Conservation (phyloP, 2,329 filamentous ascomycete species). For the Polytolypa hystricis region DNA sequence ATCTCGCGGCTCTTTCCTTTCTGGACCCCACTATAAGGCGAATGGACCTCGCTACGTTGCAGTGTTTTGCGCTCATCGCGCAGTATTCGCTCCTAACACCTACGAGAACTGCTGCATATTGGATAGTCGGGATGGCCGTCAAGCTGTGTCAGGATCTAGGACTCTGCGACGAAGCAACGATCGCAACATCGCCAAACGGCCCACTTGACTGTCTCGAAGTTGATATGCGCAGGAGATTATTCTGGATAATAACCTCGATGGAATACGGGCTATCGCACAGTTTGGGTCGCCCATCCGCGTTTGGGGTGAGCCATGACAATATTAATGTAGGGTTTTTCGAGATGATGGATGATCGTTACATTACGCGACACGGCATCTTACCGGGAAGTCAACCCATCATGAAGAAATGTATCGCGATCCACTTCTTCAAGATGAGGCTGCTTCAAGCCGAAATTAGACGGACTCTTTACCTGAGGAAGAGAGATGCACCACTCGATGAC, state of each 20-base stretch:
- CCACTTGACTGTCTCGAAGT: conserved; percentile 61
- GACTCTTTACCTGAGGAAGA: conserved; percentile 75
- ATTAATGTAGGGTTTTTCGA: conserved; percentile 81
- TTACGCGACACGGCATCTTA: conserved; percentile 64
- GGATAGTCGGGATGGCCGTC: conserved; percentile 78
- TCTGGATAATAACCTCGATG: conserved; percentile 81
- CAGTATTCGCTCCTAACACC: conserved; percentile 90
- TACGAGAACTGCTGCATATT: conserved; percentile 84
- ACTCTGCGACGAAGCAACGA: conserved; percentile 78
- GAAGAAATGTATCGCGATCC: conserved; percentile 80
- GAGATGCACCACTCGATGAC: conserved; percentile 63
- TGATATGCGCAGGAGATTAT: conserved; percentile 78
- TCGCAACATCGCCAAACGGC: conserved; percentile 52
- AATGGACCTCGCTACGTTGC: conserved; percentile 84
- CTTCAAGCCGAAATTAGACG: conserved; percentile 80
- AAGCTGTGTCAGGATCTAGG: conserved; percentile 83
- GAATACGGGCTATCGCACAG: conserved; percentile 80
- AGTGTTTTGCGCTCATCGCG: conserved; percentile 76
- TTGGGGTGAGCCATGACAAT: conserved; percentile 70
- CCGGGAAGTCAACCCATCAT: conserved; percentile 59
- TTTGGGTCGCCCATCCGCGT: conserved; percentile 75
- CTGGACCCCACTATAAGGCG: conserved; percentile 72
- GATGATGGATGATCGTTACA: conserved; percentile 69
- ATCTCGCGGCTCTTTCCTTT: conserved; percentile 74
- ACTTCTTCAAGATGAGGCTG: conserved; percentile 85